A percentile compares a stretch with the other conserved stretches of the same genome.
Conservation (phyloP, 2,329 filamentous ascomycete species). For the Nemania abortiva region DNA sequence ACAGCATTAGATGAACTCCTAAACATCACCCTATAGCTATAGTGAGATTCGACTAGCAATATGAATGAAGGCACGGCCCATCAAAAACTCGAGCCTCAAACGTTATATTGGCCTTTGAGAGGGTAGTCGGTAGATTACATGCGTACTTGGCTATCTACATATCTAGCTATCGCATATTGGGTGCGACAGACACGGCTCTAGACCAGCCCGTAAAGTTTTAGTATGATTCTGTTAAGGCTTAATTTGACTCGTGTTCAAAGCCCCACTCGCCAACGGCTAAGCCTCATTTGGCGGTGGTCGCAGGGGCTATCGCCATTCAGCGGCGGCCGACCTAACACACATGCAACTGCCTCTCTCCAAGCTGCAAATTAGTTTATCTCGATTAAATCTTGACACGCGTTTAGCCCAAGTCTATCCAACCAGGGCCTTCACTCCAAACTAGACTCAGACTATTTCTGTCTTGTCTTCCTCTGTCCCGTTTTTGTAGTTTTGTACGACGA, state of each 20-base stretch:
- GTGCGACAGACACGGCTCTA: neutral
- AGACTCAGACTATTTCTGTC: neutral
- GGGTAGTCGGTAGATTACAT: too few species aligned
- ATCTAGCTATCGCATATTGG: too few species aligned
- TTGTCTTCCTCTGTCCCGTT: neutral
- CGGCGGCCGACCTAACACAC: neutral
- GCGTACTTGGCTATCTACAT: too few species aligned
- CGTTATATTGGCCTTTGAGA: too few species aligned
- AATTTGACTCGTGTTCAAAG: conserved; percentile 29
- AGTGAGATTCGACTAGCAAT: too few species aligned
- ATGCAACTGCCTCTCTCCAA: conserved; percentile 18
- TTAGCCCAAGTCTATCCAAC: conserved; percentile 4
- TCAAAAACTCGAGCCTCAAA: too few species aligned
- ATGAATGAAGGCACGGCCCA: too few species aligned
- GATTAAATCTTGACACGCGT: conserved; percentile 39
- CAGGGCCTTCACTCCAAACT: conserved; percentile 9
- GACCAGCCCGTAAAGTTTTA: neutral
- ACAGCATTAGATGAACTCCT: too few species aligned
- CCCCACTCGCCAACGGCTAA: conserved; percentile 20
- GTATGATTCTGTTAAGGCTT: neutral
- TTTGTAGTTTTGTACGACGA: conserved; percentile 26
- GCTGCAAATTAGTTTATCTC: conserved; percentile 38
- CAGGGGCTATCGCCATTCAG: conserved; percentile 22
- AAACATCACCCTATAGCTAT: too few species aligned
- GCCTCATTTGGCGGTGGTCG: conserved; percentile 19